Evolutionary conservation across 768 basidiomycete species (phyloP).

Genomic region (Mycena rosella): DNA sequence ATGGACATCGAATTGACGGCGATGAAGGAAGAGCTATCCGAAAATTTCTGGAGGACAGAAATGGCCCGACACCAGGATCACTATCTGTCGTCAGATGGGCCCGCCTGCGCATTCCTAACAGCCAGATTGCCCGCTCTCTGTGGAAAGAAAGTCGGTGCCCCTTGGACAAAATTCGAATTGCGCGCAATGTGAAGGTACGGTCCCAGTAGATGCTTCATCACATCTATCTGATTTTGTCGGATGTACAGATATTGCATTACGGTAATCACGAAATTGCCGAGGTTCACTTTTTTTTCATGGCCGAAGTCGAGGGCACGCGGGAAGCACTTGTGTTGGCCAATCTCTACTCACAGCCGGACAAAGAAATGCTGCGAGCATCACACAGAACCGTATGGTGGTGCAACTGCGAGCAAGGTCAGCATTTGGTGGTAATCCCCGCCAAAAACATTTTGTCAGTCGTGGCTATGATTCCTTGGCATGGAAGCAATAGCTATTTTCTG

Average conservation of each 20-base stretch:
- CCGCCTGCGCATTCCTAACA: slow-evolving; percentile 37
- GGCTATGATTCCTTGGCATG: neutral
- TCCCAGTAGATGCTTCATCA: too few species aligned
- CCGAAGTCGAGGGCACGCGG: neutral
- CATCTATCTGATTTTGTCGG: too few species aligned
- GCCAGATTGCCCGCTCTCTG: slow-evolving; percentile 38
- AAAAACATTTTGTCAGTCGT: slow-evolving; percentile 24
- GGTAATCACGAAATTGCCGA: neutral
- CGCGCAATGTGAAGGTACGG: slow-evolving; percentile 11
- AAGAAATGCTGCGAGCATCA: slow-evolving; percentile 4
- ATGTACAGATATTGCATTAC: neutral
- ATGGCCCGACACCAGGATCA: neutral
- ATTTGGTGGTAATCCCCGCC: neutral
- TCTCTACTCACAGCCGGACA: slow-evolving; percentile 12
- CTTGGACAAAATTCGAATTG: slow-evolving; percentile 14
- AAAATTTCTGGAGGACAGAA: neutral
- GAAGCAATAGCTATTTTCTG: too few species aligned
- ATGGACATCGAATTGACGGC: slow-evolving; percentile 2
- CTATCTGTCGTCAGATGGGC: slow-evolving; percentile 30
- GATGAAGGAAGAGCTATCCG: neutral
- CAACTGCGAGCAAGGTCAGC: neutral
- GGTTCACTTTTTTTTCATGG: slow-evolving; percentile 6
- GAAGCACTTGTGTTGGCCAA: neutral
- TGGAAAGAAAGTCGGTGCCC: slow-evolving; percentile 35
- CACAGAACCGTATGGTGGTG: slow-evolving; percentile 15